Base-by-base conservation (phyloP, 192 early-diverging fungal species). In the Rhizophagus prolifer region DNA sequence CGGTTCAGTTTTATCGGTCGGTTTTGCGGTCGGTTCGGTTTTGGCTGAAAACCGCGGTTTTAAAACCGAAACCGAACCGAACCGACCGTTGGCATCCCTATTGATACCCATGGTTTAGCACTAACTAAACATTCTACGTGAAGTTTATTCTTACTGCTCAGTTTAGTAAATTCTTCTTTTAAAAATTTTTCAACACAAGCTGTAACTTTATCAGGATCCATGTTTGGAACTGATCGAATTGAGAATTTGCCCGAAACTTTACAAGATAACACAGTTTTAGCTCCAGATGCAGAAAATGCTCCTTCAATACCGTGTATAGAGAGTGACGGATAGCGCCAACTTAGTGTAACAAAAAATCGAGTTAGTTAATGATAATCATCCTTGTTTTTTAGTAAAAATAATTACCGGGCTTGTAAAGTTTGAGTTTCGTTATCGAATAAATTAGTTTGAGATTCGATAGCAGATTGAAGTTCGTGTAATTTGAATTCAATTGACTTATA, bases 271-370 rank as follows among this genome's bases (percentile, higher is more conserved):
- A 99, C 97, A 13, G 97, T 99, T 89, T 99, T 99, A 83, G 89
- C 92, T 66, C 97, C 97, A 9, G 95, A 81, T 36, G 90, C 88
- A 80, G 94, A 96, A 86, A 97, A 98, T 12, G 95, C 97, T 70
- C 97, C 97, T 86, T 99, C 97, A 77, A 99, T 92, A 73, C 97
- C 97, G 85, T 99, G 97, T 47, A 99, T 88, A 19, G 95, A 96
- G 59, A 98, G 91, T 44, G 97, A 95, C n/a, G 96, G 97, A 88
- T 89, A 95, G 64, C 97, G 88, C 97, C 97, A 99, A 74, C 92
- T 74, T 28, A n/a, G 44, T 41, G 3, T 67, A 21, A 16, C 1
- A 44, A 30, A 16, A 70, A 28, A 26, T 50, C 12, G 6, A 10
- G n/a, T 46, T 47, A 16, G 31, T 50, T 71, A 47, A 50, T 54